Conservation (phyloP, 306 rosid species). For the Quercus suber region DNA sequence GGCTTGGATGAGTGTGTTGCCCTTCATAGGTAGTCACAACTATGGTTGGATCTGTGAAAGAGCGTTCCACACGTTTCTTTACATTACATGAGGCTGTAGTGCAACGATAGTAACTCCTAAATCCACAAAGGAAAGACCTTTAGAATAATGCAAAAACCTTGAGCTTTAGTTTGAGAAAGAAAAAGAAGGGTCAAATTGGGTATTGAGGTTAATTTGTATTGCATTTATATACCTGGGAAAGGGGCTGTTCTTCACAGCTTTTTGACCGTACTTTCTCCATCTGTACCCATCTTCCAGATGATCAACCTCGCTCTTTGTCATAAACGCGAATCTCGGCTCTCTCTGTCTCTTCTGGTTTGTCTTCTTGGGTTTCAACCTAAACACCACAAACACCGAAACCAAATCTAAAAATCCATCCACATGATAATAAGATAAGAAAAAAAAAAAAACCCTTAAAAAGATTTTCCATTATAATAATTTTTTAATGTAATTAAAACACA, state of each 20-base stretch:
- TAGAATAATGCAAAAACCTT: background rate
- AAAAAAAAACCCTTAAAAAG: background rate
- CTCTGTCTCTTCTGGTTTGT: conserved; percentile 71
- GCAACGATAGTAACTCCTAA: conserved; percentile 97
- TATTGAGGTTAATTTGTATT: background rate
- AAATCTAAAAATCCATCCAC: conserved; percentile 19
- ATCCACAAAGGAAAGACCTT: background rate
- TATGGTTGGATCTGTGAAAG: conserved; percentile 61
- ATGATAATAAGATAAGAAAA: too few species aligned
- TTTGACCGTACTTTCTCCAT: conserved; percentile 99
- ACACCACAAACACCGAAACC: conserved; percentile 10
- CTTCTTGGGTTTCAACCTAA: conserved; percentile 75
- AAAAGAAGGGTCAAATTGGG: conserved; percentile 5
- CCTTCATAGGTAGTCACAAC: conserved; percentile 97
- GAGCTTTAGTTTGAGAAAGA: background rate
- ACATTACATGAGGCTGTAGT: conserved; percentile 79
- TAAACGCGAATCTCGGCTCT: conserved; percentile 87
- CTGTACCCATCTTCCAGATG: conserved; percentile 98
- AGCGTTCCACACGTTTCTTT: conserved; percentile 91
- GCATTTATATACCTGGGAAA: conserved; percentile 63
- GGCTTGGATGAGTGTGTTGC: conserved; percentile 77
- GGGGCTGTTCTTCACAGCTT: conserved; percentile 94
- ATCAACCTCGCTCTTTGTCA: conserved; percentile 98
- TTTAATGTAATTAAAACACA: background rate
- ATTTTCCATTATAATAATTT: background rate